A percentile compares a stretch with the other conserved stretches of the same genome.
These are phyloP conservation scores for Talaromyces liani DNA, from an alignment of 495 filamentous ascomycete genomes.

Conservation along the genomic window DNA sequence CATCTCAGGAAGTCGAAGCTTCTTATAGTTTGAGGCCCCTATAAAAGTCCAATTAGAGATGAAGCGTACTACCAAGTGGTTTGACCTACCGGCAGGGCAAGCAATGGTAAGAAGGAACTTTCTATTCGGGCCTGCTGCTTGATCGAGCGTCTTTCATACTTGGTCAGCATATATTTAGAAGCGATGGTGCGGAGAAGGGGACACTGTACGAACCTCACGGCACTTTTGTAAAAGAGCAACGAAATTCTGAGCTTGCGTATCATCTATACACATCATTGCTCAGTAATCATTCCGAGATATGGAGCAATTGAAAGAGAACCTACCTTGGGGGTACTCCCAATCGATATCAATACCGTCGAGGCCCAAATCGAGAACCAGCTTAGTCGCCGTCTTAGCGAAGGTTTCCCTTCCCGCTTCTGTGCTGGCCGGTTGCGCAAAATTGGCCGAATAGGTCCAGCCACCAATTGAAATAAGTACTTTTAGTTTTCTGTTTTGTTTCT, in stretches of 20 bases:
- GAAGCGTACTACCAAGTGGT: background rate
- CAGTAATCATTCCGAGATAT: background rate
- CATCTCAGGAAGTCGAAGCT: conserved; percentile 61
- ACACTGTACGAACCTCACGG: conserved; percentile 25
- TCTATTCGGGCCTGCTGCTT: conserved; percentile 45
- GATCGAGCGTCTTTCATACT: conserved; percentile 45
- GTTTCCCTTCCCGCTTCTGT: conserved; percentile 48
- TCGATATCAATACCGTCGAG: conserved; percentile 45
- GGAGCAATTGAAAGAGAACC: background rate
- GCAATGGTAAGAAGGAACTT: conserved; percentile 76
- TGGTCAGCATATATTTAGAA: too few relatives aligned
- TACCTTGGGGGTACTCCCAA: conserved; percentile 11
- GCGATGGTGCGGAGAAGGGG: too few relatives aligned
- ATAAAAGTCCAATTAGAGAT: conserved; percentile 17
- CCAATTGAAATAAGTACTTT: conserved; percentile 92
- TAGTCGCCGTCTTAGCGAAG: conserved; percentile 67
- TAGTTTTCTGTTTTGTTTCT: conserved; percentile 78
- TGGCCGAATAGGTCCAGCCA: conserved; percentile 90
- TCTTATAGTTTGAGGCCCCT: conserved; percentile 59
- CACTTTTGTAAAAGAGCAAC: conserved; percentile 63
- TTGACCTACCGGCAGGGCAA: conserved; percentile 37
- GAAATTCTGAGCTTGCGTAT: conserved; percentile 56
- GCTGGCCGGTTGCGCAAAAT: conserved; percentile 71
- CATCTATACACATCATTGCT: conserved; percentile 23
- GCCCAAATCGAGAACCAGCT: conserved; percentile 59